Base-by-base conservation (phyloP, 2,329 filamentous ascomycete genomes). In the Trichoderma pleuroti region DNA sequence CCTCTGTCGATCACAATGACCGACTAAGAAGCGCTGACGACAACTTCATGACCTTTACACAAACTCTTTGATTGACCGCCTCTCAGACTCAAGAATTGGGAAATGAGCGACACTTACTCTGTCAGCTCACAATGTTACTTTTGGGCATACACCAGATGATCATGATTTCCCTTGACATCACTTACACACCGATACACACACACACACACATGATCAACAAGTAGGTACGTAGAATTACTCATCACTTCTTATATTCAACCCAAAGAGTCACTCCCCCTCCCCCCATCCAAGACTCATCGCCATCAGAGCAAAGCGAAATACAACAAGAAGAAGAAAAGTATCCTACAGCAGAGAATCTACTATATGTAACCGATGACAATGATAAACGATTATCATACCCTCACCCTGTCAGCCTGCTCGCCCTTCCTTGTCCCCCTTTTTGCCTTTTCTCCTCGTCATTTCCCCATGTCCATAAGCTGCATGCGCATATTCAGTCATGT, bases 361-460 rank as follows among this genome's bases (percentile, higher is more conserved):
- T 56, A 71, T 67, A 64, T 71, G 52, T 68, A 68, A 67, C 56
- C 46, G 28, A 65, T 70, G 68, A 70, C 46, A 30, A 70, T 42
- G 67, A 62, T 42, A 59, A 70, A 70, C 30, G 66, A 60, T 39
- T 16, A 61, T 61, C 11, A 70, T 66, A 42, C 26, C 62, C 36
- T 70, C 16, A 36, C 54, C 61, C 62, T 24, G 54, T 60, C 36
- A 59, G 54, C 65, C 65, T 60, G 18, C 59, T 49, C 32, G 54
- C 54, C 21, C 46, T 21, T 46, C 28, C 26, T n/a, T n/a, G n/a
- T n/a, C n/a, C n/a, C 28, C 5, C 28, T 34, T 39, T 21, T 32
- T 24, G 21, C 54, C 28, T 14, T 21, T 21, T 56, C 26, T 46
- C 62, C 46, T 18, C 39, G n/a, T 18, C 56, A 52, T 28, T 54